Evolutionary conservation across 2,329 filamentous ascomycete species (phyloP), one percentile per base, ranked within the genome.

Genomic region (Pseudogymnoascus sp.): DNA sequence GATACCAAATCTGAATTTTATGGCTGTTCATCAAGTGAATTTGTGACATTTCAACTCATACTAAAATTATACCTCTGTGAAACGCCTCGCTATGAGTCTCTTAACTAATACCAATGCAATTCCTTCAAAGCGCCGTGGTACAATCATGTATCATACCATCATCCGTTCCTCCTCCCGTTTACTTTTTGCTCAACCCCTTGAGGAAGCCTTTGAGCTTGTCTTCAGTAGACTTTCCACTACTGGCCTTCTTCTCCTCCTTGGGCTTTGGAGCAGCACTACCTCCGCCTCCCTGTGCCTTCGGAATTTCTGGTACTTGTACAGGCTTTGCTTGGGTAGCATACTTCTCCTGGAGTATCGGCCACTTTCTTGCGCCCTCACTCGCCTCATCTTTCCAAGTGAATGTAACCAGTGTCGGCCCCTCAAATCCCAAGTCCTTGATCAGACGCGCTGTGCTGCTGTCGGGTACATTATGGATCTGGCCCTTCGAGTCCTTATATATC

Each of bases 361-460:
- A 26, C 31, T 81, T 81, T 64, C 87, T 79, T 4, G 81, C 82
- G 10, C 81, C 77, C 1, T 77, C 70, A n/a, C 82, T 79, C 1
- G 87, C 89, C 38, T 75, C 79, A 56, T 87, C 82, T 19, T 86
- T 84, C 90, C 91, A 96, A 1, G 86, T 76, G 65, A 96, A 83
- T 65, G 88, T 93, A 46, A 97, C 78, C 7, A 96, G 78, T 33
- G 93, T 87, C 35, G 85, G 82, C 6, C 87, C 86, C 2, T 81
- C 82, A 66, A 97, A 83, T 12, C 87, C 85, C 68, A 96, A 82
- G 63, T 88, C 85, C 61, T 82, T 80, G 63, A 97, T 89, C n/a
- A 97, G 78, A 50, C 74, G 82, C 72, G 81, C 81, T 37, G 75
- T 73, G 6, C 75, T 75, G 53, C 78, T 77, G 11, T 75, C 76